phyloP scores from a whole-genome alignment of 305 asterid genomes.

The Ilex paraguariensis region DNA sequence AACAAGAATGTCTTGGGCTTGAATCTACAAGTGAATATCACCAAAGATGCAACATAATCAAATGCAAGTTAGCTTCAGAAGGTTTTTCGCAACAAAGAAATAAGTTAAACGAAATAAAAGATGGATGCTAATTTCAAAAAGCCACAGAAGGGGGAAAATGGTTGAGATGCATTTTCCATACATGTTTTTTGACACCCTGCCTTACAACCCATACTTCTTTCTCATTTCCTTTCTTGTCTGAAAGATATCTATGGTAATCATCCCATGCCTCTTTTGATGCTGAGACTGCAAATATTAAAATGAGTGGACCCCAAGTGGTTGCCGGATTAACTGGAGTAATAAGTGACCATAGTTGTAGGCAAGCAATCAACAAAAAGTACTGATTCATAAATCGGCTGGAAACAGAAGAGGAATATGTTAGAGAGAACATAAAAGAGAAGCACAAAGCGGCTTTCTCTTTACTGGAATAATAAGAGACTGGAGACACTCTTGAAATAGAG shows the following conservation, averaged over 20 bases:
- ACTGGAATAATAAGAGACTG: too few species aligned
- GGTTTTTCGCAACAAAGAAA: slow-evolving; percentile 3
- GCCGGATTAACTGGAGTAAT: slow-evolving; percentile 99
- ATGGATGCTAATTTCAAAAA: background rate
- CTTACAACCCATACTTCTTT: slow-evolving; percentile 93
- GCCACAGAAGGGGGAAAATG: background rate
- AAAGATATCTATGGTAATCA: slow-evolving; percentile 90
- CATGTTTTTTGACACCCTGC: slow-evolving; percentile 81
- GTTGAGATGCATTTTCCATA: slow-evolving; percentile 24
- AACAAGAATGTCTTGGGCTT: slow-evolving; percentile 83
- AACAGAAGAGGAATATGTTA: slow-evolving; percentile 24
- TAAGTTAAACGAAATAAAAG: slow-evolving; percentile 9
- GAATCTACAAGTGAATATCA: slow-evolving; percentile 46
- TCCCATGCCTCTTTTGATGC: slow-evolving; percentile 99
- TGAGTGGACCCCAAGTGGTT: slow-evolving; percentile 99
- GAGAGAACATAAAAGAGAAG: slow-evolving; percentile 9
- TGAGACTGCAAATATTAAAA: slow-evolving; percentile 96
- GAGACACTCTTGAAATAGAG: too few species aligned
- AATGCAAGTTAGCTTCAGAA: background rate
- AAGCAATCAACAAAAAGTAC: slow-evolving; percentile 96
- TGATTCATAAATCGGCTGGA: slow-evolving; percentile 99
- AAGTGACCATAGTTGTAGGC: slow-evolving; percentile 99
- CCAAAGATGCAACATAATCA: slow-evolving; percentile 11
- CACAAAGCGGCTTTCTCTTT: background rate
- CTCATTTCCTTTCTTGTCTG: slow-evolving; percentile 95